Percentiles rank a stretch among this genome's conserved stretches.
phyloP scores from a whole-genome alignment of 805 yeast species.

The Priceomyces melissophilus region DNA sequence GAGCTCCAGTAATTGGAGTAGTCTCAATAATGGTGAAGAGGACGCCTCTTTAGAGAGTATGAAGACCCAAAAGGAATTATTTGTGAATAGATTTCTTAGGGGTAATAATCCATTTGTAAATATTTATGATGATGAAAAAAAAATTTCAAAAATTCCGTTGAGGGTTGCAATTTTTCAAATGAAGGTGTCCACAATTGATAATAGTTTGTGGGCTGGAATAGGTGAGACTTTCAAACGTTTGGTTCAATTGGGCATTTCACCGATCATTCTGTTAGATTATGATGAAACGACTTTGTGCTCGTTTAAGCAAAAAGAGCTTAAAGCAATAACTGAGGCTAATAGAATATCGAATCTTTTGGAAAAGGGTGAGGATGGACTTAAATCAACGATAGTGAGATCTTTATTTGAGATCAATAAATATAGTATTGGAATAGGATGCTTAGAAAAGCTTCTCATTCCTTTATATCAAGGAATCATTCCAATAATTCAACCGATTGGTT shows the following conservation, averaged over 20 bases:
- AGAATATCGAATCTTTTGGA: conserved; percentile 23
- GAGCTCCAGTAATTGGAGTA: conserved; percentile 8
- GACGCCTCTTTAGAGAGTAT: conserved; percentile 13
- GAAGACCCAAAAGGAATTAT: conserved; percentile 25
- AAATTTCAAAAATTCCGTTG: conserved; percentile 39
- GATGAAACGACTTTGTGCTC: conserved; percentile 21
- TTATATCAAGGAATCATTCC: conserved; percentile 55
- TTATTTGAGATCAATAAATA: conserved; percentile 17
- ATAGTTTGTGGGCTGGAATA: conserved; percentile 41
- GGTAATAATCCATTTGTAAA: conserved; percentile 31
- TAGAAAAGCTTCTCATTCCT: conserved; percentile 36
- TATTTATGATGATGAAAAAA: conserved; percentile 30
- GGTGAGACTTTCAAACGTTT: conserved; percentile 55
- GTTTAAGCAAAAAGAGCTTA: conserved; percentile 30
- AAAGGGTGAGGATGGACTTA: conserved; percentile 19
- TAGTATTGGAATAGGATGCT: conserved; percentile 14
- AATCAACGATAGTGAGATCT: conserved; percentile 25
- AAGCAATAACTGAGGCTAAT: conserved; percentile 30
- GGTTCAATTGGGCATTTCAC: conserved; percentile 66
- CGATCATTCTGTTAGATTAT: conserved; percentile 61
- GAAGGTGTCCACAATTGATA: conserved; percentile 32
- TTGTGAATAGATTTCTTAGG: conserved; percentile 30
- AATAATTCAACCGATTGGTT: conserved; percentile 56
- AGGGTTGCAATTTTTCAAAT: conserved; percentile 58
- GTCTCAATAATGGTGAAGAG: conserved; percentile 18